These are phyloP conservation scores for Incumbomyces delicatus DNA, from an alignment of 2,329 filamentous ascomycete genomes.

Conservation along the genomic window DNA sequence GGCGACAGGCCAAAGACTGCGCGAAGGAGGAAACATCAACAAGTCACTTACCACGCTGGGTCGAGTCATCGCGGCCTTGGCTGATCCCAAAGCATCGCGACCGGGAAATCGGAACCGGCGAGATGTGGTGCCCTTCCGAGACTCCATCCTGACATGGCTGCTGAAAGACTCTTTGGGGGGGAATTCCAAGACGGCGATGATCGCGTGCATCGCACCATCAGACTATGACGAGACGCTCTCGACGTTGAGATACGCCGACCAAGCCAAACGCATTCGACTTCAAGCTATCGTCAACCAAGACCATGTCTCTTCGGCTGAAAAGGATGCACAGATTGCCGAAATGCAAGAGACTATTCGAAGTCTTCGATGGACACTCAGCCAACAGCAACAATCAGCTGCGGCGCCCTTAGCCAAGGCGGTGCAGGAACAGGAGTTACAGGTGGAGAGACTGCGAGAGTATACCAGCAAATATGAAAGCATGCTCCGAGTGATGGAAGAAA, in stretches of 20 bases:
- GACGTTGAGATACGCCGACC: slow-evolving; percentile 91
- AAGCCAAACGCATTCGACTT: slow-evolving; percentile 94
- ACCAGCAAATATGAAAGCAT: slow-evolving; percentile 80
- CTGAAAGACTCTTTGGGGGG: slow-evolving; percentile 92
- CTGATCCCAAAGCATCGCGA: slow-evolving; percentile 56
- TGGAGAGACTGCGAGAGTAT: slow-evolving; percentile 86
- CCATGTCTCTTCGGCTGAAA: slow-evolving; percentile 79
- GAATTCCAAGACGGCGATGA: slow-evolving; percentile 98
- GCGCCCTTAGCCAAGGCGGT: slow-evolving; percentile 49
- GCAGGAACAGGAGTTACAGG: slow-evolving; percentile 67
- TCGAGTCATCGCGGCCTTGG: slow-evolving; percentile 86
- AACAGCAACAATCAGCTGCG: slow-evolving; percentile 28
- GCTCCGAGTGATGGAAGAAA: slow-evolving; percentile 95
- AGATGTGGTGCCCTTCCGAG: slow-evolving; percentile 81
- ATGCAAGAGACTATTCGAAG: slow-evolving; percentile 92
- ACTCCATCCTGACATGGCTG: slow-evolving; percentile 75
- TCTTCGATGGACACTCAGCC: slow-evolving; percentile 64
- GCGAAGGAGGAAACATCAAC: slow-evolving; percentile 97
- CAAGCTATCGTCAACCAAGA: slow-evolving; percentile 93
- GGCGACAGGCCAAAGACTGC: slow-evolving; percentile 78
- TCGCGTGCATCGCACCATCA: slow-evolving; percentile 87
- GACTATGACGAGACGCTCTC: slow-evolving; percentile 97
- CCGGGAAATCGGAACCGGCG: slow-evolving; percentile 49
- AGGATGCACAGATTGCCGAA: slow-evolving; percentile 83
- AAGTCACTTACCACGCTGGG: slow-evolving; percentile 94